Conservation (phyloP, 2,329 filamentous ascomycete genomes). For the Hymenoscyphus scutula region DNA sequence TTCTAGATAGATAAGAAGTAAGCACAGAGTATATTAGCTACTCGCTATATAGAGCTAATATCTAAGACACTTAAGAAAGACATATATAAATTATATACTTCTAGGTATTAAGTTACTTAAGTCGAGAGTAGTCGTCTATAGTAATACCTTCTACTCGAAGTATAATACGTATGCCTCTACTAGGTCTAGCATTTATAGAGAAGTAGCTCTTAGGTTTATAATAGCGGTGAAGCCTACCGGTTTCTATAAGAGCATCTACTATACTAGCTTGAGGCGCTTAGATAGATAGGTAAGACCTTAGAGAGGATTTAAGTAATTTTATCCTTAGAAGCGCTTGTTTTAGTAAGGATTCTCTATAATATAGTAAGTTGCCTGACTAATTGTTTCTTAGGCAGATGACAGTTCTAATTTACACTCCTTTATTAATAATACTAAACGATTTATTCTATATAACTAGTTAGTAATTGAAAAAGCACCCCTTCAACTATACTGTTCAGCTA, state of each 20-base stretch:
- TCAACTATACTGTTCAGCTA: too few species aligned
- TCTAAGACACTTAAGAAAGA: conserved; percentile 12
- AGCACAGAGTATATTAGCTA: conserved; percentile 8
- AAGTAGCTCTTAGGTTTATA: conserved; percentile 31
- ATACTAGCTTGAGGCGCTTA: not conserved
- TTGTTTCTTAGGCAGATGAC: too few species aligned
- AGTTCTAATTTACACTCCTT: too few species aligned
- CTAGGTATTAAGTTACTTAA: conserved; percentile 20
- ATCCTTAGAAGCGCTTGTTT: conserved; percentile 1
- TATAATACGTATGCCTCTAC: conserved; percentile 40
- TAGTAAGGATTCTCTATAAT: not conserved
- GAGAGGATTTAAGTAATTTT: not conserved
- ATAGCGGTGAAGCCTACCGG: not conserved
- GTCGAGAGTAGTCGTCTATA: conserved; percentile 23
- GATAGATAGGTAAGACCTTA: not conserved
- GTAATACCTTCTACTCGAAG: conserved; percentile 35
- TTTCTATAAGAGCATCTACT: not conserved
- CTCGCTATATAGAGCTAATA: conserved; percentile 33
- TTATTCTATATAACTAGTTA: too few species aligned
- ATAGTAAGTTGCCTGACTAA: not conserved
- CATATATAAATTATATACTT: conserved; percentile 25
- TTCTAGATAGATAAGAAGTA: conserved; percentile 16
- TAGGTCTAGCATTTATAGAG: conserved; percentile 36
- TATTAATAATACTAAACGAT: too few species aligned
- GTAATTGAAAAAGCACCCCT: too few species aligned